Conservation (phyloP, 441 rosid species). For the Macaranga tanarius region DNA sequence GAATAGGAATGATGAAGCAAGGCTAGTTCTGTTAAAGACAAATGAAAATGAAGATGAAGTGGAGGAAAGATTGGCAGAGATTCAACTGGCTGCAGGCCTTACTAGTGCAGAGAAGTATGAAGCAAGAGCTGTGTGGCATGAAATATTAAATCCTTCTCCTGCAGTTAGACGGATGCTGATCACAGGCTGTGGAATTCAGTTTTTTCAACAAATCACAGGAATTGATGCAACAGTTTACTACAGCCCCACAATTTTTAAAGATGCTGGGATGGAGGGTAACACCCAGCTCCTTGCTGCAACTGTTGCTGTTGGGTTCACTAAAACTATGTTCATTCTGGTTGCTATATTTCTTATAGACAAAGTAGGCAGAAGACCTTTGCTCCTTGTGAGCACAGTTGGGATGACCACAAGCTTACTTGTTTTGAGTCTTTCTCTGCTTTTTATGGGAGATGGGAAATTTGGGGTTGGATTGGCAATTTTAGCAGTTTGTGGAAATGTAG, state of each 20-base stretch:
- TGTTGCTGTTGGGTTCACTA: conserved; percentile 76
- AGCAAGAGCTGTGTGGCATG: conserved; percentile 61
- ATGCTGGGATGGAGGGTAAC: conserved; percentile 65
- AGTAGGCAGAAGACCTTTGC: conserved; percentile 76
- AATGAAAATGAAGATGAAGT: conserved; percentile 64
- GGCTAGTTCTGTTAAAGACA: conserved; percentile 63
- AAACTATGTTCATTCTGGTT: conserved; percentile 64
- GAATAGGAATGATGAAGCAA: conserved; percentile 68
- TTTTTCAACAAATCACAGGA: conserved; percentile 84
- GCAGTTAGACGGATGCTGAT: conserved; percentile 62
- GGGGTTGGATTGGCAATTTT: conserved; percentile 52
- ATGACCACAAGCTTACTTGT: conserved; percentile 69
- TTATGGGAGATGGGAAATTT: conserved; percentile 48
- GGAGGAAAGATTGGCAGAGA: conserved; percentile 75
- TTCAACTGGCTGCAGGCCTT: conserved; percentile 57
- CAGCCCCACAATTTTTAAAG: conserved; percentile 68
- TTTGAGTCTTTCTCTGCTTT: conserved; percentile 48
- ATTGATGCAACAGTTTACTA: conserved; percentile 86
- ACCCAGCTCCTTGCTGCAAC: conserved; percentile 78
- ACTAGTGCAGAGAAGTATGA: conserved; percentile 33
- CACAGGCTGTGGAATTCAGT: conserved; percentile 80
- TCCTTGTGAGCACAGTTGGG: conserved; percentile 77
- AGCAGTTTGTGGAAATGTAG: conserved; percentile 77
- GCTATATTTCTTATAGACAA: conserved; percentile 74
- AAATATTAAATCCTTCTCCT: conserved; percentile 70